A percentile compares a stretch with the other conserved stretches of the same genome.
Conservation (phyloP, 2,329 filamentous ascomycete species). For the Fusarium sp. region DNA sequence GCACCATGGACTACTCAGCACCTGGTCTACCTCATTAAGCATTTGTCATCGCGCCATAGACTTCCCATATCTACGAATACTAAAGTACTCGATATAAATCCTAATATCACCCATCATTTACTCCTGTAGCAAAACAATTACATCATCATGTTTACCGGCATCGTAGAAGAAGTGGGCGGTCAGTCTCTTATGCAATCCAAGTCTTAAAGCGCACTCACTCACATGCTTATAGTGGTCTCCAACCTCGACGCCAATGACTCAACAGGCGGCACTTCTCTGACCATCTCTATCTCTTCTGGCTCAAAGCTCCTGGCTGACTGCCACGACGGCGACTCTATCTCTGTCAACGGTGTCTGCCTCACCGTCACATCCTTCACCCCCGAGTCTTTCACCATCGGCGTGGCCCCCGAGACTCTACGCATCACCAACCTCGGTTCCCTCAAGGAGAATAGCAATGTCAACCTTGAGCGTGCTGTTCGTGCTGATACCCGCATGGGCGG, state of each 20-base stretch:
- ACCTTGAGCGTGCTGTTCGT: slow-evolving; percentile 93
- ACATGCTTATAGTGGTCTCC: slow-evolving; percentile 77
- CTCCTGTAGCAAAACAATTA: not conserved
- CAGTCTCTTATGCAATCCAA: slow-evolving; percentile 53
- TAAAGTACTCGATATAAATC: not conserved
- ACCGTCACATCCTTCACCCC: slow-evolving; percentile 76
- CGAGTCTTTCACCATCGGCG: slow-evolving; percentile 85
- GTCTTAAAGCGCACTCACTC: slow-evolving; percentile 40
- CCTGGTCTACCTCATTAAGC: slow-evolving; percentile 25
- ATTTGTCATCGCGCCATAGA: slow-evolving; percentile 44
- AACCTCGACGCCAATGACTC: slow-evolving; percentile 83
- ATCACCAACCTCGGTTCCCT: slow-evolving; percentile 93
- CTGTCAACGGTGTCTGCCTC: slow-evolving; percentile 94
- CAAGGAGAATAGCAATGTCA: slow-evolving; percentile 75
- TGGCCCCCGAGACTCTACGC: slow-evolving; percentile 94
- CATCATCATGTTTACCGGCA: slow-evolving; percentile 88
- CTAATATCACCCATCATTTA: not conserved
- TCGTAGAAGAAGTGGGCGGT: slow-evolving; percentile 95
- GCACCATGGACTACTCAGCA: slow-evolving; percentile 28
- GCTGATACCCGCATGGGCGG: slow-evolving; percentile 96
- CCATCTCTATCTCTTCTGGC: slow-evolving; percentile 76
- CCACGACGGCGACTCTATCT: slow-evolving; percentile 91
- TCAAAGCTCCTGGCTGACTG: slow-evolving; percentile 85
- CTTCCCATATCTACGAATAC: not conserved
- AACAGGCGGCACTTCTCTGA: slow-evolving; percentile 89